Percentiles rank a stretch among this genome's conserved stretches.
phyloP scores from a whole-genome alignment of 495 filamentous ascomycete genomes.

The Pseudoneurospora amorphoporcata region DNA sequence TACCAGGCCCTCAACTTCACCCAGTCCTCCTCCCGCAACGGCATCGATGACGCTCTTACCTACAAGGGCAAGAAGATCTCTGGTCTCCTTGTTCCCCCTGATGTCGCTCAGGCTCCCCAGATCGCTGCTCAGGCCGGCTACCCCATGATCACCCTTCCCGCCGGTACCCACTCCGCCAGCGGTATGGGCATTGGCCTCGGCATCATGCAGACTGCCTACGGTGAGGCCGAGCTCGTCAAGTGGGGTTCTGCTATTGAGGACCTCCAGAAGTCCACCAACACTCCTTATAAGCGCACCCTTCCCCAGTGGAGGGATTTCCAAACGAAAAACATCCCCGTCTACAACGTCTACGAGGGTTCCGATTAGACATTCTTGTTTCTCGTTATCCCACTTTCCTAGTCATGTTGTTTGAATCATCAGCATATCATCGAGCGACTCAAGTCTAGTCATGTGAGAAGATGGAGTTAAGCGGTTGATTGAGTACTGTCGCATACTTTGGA shows the following conservation, averaged over 20 bases:
- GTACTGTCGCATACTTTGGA: background rate
- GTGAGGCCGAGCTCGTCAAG: slow-evolving; percentile 49
- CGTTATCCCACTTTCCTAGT: background rate
- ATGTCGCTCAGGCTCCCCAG: slow-evolving; percentile 51
- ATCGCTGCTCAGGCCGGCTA: slow-evolving; percentile 52
- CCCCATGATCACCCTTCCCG: slow-evolving; percentile 60
- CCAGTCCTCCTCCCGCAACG: slow-evolving; percentile 46
- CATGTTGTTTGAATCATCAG: background rate
- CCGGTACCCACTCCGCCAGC: slow-evolving; percentile 38
- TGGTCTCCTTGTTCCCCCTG: slow-evolving; percentile 55
- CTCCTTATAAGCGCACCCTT: slow-evolving; percentile 8
- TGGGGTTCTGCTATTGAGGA: slow-evolving; percentile 64
- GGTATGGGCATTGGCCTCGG: slow-evolving; percentile 64
- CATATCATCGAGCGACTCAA: background rate
- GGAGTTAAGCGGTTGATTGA: background rate
- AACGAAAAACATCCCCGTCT: slow-evolving; percentile 12
- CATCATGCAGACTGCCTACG: slow-evolving; percentile 55
- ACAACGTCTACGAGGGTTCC: slow-evolving; percentile 13
- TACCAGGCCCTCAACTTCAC: slow-evolving; percentile 52
- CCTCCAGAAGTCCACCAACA: slow-evolving; percentile 8
- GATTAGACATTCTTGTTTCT: slow-evolving; percentile 1
- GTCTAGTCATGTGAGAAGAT: background rate
- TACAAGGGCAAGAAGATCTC: slow-evolving; percentile 39
- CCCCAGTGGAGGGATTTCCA: slow-evolving; percentile 14
- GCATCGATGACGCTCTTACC: slow-evolving; percentile 56